These are phyloP conservation scores for Dryas alaskensis DNA, from an alignment of 306 rosid genomes.

Conservation along the genomic window DNA sequence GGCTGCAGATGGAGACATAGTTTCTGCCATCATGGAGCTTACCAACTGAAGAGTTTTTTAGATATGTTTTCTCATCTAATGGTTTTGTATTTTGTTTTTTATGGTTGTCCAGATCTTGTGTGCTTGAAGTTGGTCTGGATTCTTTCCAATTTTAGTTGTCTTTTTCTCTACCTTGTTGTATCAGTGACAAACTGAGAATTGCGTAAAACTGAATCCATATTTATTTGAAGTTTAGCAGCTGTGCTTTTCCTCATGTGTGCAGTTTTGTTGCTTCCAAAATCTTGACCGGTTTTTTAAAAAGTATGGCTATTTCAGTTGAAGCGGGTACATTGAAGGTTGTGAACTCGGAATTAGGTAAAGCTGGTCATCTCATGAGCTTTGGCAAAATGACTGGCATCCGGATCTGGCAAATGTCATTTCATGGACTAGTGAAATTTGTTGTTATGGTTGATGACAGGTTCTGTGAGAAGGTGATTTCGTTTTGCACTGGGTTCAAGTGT, in stretches of 20 bases:
- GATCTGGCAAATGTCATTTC: too few relatives aligned
- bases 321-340: too few relatives aligned
- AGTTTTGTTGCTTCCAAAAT: too few relatives aligned
- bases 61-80: background rate
- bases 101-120: slow-evolving; percentile 19
- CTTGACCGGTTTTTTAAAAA: too few relatives aligned
- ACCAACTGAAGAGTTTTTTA: slow-evolving; percentile 45
- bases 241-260: background rate
- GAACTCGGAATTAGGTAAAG: too few relatives aligned
- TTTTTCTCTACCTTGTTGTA: slow-evolving; percentile 16
- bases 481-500: too few relatives aligned
- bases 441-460: too few relatives aligned
- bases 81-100: background rate
- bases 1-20: slow-evolving; percentile 71
- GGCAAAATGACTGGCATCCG: too few relatives aligned
- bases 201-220: background rate
- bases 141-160: slow-evolving; percentile 8
- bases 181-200: slow-evolving; percentile 11
- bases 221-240: background rate
- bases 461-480: too few relatives aligned
- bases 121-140: slow-evolving; percentile 5
- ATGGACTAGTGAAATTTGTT: too few relatives aligned
- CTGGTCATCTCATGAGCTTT: too few relatives aligned
- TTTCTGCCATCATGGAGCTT: slow-evolving; percentile 89
- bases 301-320: too few relatives aligned